Percentiles rank a stretch among this genome's conserved stretches.
Conservation (phyloP, 2,329 filamentous ascomycete genomes). For the Aspergillus novofumigatus region DNA sequence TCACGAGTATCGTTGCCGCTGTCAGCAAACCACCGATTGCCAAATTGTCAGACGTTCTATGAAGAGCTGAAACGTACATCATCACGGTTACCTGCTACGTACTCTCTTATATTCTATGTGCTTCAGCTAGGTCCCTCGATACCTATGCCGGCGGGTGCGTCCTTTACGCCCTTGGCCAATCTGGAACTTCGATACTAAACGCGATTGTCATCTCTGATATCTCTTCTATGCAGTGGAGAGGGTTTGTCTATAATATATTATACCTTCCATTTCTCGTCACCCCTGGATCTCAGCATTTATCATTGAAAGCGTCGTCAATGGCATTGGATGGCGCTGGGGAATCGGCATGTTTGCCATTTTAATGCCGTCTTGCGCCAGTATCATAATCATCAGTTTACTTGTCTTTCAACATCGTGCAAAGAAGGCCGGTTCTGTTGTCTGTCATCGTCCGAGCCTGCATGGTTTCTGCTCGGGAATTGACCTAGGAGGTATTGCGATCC, state of each 20-base stretch:
- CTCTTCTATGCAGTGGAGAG: slow-evolving; percentile 39
- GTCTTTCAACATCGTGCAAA: slow-evolving; percentile 35
- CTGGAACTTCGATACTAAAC: slow-evolving; percentile 40
- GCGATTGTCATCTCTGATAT: slow-evolving; percentile 42
- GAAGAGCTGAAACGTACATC: slow-evolving; percentile 37
- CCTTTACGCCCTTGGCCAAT: slow-evolving; percentile 35
- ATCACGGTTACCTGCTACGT: slow-evolving; percentile 33
- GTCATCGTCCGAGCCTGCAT: slow-evolving; percentile 20
- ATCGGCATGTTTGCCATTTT: slow-evolving; percentile 44
- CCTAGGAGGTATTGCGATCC: slow-evolving; percentile 42
- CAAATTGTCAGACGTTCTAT: slow-evolving; percentile 42
- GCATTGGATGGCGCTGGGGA: slow-evolving; percentile 45
- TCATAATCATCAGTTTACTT: slow-evolving; percentile 36
- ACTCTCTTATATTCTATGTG: slow-evolving; percentile 37
- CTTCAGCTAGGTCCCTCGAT: slow-evolving; percentile 31
- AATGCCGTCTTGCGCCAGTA: slow-evolving; percentile 35
- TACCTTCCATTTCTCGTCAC: slow-evolving; percentile 41
- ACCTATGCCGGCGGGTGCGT: slow-evolving; percentile 37
- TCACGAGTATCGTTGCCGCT: slow-evolving; percentile 36
- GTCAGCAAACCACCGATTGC: slow-evolving; percentile 41
- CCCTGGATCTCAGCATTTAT: slow-evolving; percentile 41
- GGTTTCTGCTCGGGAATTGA: slow-evolving; percentile 34
- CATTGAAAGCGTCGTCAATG: slow-evolving; percentile 36
- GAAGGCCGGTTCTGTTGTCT: slow-evolving; percentile 23
- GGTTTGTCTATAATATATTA: slow-evolving; percentile 35